phyloP scores from a whole-genome alignment of 371 early-diverging fungal genomes.

The Choanephora cucurbitarum region DNA sequence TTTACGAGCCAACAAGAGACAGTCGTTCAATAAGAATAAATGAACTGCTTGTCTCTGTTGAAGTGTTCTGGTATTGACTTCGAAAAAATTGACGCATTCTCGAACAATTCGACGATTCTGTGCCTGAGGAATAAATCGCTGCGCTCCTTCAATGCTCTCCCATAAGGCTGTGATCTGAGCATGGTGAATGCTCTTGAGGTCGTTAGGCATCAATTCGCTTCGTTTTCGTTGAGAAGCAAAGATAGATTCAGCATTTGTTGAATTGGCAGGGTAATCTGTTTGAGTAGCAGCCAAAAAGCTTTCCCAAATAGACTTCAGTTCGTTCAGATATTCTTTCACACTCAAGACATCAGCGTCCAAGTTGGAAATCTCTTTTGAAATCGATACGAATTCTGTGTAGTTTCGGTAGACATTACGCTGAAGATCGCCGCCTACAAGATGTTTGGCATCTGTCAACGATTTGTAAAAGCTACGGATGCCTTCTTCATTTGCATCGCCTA shows the following conservation, averaged over 20 bases:
- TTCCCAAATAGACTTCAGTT: slow-evolving; percentile 67
- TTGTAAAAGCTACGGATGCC: slow-evolving; percentile 60
- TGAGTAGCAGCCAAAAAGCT: slow-evolving; percentile 54
- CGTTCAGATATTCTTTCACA: slow-evolving; percentile 69
- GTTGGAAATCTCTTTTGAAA: slow-evolving; percentile 92
- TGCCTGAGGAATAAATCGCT: slow-evolving; percentile 76
- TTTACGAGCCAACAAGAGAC: slow-evolving; percentile 80
- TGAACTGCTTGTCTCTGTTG: slow-evolving; percentile 78
- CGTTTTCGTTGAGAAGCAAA: slow-evolving; percentile 32
- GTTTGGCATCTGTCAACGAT: slow-evolving; percentile 72
- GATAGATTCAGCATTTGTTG: slow-evolving; percentile 6
- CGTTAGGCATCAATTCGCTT: slow-evolving; percentile 49
- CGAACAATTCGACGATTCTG: slow-evolving; percentile 79
- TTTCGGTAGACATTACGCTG: slow-evolving; percentile 92
- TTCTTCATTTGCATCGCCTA: slow-evolving; percentile 65
- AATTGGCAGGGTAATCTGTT: slow-evolving; percentile 22
- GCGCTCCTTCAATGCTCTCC: slow-evolving; percentile 79
- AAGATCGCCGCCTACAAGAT: slow-evolving; percentile 77
- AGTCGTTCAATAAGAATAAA: slow-evolving; percentile 79
- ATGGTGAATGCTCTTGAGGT: slow-evolving; percentile 59
- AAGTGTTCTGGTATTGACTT: slow-evolving; percentile 76
- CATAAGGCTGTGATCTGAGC: slow-evolving; percentile 72
- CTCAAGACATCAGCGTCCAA: slow-evolving; percentile 74
- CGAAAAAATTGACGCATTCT: slow-evolving; percentile 74
- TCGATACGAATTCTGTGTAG: slow-evolving; percentile 92